phyloP scores from a whole-genome alignment of 2,329 filamentous ascomycete genomes.

The Fusarium chaquense region DNA sequence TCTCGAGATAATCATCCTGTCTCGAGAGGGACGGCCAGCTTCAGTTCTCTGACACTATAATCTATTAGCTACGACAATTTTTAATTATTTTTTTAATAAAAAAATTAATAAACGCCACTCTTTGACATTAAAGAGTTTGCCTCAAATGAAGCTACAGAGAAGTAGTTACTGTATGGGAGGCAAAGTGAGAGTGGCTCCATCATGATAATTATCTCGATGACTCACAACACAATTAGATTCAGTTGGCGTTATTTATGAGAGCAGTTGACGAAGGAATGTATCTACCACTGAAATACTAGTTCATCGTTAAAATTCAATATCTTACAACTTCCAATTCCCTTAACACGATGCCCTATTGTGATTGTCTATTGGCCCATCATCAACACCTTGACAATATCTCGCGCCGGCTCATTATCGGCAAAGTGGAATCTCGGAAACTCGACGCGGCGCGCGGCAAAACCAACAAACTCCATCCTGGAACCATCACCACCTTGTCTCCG shows the following conservation, averaged over 20 bases:
- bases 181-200: conserved; percentile 16
- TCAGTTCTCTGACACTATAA: background rate
- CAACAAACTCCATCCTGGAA: conserved; percentile 33
- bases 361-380: conserved; percentile 28
- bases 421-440: conserved; percentile 30
- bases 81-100: too few relatives aligned
- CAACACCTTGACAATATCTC: conserved; percentile 18
- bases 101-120: background rate
- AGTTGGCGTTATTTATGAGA: background rate
- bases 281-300: background rate
- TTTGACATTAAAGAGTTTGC: background rate
- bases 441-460: conserved; percentile 46
- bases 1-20: background rate
- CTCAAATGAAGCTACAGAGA: background rate
- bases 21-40: background rate
- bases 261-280: background rate
- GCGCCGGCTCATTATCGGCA: conserved; percentile 49
- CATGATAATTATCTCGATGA: conserved; percentile 15
- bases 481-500: conserved; percentile 28
- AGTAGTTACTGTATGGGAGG: background rate
- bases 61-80: background rate
- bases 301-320: background rate
- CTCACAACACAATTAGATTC: conserved; percentile 11
- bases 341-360: conserved; percentile 35
- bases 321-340: conserved; percentile 11